Conservation (phyloP, 2,329 filamentous ascomycete species). For the Penicillium polonicum region DNA sequence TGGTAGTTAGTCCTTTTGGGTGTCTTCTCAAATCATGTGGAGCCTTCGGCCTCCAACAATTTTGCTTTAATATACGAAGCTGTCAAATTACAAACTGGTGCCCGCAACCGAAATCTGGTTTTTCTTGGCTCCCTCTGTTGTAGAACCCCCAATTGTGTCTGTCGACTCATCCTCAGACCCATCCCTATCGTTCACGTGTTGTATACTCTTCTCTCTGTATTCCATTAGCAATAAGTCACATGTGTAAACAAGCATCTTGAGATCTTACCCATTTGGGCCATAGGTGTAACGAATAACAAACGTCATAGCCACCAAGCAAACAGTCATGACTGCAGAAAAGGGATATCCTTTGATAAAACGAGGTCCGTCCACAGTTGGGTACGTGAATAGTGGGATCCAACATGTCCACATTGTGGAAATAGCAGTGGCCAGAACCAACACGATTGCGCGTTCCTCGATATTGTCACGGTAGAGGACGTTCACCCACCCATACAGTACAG, state of each 20-base stretch:
- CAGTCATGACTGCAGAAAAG: not conserved
- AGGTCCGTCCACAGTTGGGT: not conserved
- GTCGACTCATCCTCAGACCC: not conserved
- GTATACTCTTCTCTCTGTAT: not conserved
- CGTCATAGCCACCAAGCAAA: not conserved
- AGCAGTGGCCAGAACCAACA: not conserved
- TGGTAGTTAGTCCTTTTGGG: no score
- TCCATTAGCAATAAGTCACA: not conserved
- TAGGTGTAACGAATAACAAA: not conserved
- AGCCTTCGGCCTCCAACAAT: not conserved
- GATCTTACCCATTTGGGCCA: not conserved
- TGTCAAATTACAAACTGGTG: not conserved
- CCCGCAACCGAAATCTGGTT: not conserved
- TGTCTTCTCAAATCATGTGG: not conserved
- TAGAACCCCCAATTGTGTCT: not conserved
- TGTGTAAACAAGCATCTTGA: not conserved
- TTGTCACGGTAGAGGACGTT: not conserved
- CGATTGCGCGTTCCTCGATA: not conserved
- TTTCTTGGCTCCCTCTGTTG: not conserved
- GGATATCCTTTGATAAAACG: not conserved
- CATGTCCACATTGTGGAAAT: not conserved
- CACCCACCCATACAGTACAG: not conserved
- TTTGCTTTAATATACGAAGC: not conserved
- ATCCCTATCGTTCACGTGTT: not conserved
- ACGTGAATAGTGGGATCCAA: not conserved